Evolutionary conservation across 208 protist species (phyloP).

Genomic region (Trypanosoma theileri): DNA sequence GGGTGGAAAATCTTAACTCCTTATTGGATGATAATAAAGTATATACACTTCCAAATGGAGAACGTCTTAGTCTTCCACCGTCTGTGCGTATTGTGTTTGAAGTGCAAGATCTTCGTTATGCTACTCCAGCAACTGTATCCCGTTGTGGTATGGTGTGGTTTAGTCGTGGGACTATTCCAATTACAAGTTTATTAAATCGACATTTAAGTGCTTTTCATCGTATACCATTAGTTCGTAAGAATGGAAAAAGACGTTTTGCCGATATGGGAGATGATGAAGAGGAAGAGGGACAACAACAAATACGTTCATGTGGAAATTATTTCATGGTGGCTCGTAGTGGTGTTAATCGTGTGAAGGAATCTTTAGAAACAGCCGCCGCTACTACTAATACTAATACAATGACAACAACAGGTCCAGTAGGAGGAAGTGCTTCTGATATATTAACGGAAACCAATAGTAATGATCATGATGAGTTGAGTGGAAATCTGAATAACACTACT

Average conservation of each 20-base stretch:
- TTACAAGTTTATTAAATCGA: conserved; percentile 60
- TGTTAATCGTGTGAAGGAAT: background rate
- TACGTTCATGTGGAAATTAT: conserved; percentile 13
- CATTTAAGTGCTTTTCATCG: conserved; percentile 14
- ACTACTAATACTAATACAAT: background rate
- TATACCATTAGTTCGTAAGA: conserved; percentile 22
- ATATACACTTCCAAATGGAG: conserved; percentile 99
- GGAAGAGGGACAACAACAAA: background rate
- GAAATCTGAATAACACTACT: background rate
- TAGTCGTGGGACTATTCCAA: conserved; percentile 93
- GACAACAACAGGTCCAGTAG: background rate
- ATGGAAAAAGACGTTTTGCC: conserved; percentile 5
- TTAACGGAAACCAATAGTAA: no score
- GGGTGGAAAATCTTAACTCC: conserved; percentile 99
- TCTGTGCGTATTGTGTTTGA: conserved; percentile 99
- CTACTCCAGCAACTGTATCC: conserved; percentile 98
- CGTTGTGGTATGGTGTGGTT: conserved; percentile 99
- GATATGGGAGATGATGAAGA: background rate
- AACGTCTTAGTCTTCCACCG: conserved; percentile 95
- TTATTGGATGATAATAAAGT: conserved; percentile 99
- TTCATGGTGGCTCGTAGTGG: conserved; percentile 10
- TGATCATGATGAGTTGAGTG: background rate
- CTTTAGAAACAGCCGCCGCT: background rate
- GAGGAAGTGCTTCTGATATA: no score
- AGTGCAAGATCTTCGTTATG: conserved; percentile 96